Evolutionary conservation across 352 stramenopile species (phyloP).

Genomic region (Phytophthora macrochlamydospora): DNA sequence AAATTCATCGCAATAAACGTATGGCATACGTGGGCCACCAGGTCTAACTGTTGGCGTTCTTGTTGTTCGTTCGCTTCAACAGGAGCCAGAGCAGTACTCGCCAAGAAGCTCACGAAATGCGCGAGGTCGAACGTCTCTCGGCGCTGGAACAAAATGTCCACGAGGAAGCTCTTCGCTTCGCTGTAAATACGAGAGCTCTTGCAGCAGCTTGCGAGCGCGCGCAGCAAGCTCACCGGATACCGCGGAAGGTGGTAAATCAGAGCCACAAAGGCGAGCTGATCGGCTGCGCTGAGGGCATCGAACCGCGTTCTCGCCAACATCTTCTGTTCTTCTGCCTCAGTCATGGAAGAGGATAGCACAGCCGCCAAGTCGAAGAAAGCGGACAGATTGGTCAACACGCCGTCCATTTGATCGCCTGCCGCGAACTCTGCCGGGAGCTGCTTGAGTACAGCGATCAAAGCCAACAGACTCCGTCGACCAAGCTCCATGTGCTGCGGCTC

Average conservation of each 20-base stretch:
- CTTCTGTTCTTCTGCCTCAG: constrained; percentile 27
- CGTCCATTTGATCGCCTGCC: constrained; percentile 49
- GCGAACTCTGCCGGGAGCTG: constrained; percentile 66
- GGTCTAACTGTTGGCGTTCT: constrained; percentile 51
- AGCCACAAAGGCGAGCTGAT: constrained; percentile 76
- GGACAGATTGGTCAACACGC: constrained; percentile 60
- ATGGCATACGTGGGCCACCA: constrained; percentile 70
- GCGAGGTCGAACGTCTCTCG: constrained; percentile 66
- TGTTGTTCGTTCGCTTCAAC: constrained; percentile 19
- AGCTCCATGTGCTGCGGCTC: constrained; percentile 68
- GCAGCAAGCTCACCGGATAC: constrained; percentile 72
- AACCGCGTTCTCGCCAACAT: constrained; percentile 50
- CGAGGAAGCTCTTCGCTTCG: constrained; percentile 83
- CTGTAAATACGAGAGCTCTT: constrained; percentile 64
- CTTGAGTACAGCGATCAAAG: constrained; percentile 80
- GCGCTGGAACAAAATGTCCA: constrained; percentile 81
- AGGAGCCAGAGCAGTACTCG: constrained; percentile 67
- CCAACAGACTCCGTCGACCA: constrained; percentile 60
- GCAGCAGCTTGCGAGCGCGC: constrained; percentile 74
- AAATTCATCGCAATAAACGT: constrained; percentile 73
- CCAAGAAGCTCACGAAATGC: constrained; percentile 82
- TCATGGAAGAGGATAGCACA: constrained; percentile 26
- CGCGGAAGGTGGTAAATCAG: constrained; percentile 78
- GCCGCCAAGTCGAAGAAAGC: constrained; percentile 67
- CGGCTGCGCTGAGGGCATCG: constrained; percentile 45